Percentiles rank a stretch among this genome's conserved stretches.
Conservation (phyloP, 1,139 yeast species). For the Debaryomyces subglobosus region DNA sequence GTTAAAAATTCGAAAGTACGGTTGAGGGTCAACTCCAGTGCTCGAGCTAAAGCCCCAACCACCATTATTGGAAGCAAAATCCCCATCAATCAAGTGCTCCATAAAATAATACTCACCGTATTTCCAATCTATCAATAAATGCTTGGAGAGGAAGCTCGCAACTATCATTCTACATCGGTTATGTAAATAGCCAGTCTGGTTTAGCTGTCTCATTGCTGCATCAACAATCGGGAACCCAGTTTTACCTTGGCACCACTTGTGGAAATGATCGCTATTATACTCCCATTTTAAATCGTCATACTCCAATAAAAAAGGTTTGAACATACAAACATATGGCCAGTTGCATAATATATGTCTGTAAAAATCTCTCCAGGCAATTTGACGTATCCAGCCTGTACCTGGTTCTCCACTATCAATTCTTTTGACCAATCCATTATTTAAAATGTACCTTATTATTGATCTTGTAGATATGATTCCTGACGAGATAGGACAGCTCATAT, state of each 20-base stretch:
- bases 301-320: constrained; percentile 49
- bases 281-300: constrained; percentile 45
- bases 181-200: constrained; percentile 54
- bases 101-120: constrained; percentile 56
- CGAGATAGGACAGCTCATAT: constrained; percentile 48
- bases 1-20: constrained; percentile 58
- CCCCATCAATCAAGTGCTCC: constrained; percentile 52
- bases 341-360: constrained; percentile 50
- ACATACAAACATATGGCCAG: constrained; percentile 57
- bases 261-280: constrained; percentile 37
- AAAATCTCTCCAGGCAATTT: constrained; percentile 62
- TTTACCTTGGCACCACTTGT: constrained; percentile 52
- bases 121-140: constrained; percentile 57
- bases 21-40: constrained; percentile 57
- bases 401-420: constrained; percentile 29
- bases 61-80: constrained; percentile 55
- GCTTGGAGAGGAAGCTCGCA: constrained; percentile 55
- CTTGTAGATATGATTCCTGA: constrained; percentile 51
- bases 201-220: constrained; percentile 57
- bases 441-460: constrained; percentile 32
- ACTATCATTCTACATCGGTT: constrained; percentile 58
- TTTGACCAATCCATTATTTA: constrained; percentile 25
- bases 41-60: constrained; percentile 62
- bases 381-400: constrained; percentile 50
- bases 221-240: constrained; percentile 62